Conservation (phyloP, 768 basidiomycete genomes). For the Hebeloma cylindrosporum region DNA sequence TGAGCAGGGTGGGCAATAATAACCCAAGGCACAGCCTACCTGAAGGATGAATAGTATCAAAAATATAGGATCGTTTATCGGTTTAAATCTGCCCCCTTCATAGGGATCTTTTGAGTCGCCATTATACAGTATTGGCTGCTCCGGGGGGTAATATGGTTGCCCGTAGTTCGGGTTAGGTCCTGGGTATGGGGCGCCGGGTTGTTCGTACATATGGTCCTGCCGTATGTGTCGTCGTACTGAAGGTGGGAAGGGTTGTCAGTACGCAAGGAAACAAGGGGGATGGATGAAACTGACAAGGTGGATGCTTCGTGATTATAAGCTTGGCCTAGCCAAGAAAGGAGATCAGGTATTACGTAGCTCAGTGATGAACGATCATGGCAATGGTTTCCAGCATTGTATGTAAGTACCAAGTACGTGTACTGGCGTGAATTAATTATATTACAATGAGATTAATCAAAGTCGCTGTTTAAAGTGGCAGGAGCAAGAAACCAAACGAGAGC, state of each 20-base stretch:
- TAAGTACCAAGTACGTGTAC: too few species aligned
- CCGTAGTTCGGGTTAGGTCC: slow-evolving; percentile 42
- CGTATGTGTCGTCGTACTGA: slow-evolving; percentile 4
- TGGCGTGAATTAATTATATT: too few species aligned
- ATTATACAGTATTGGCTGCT: slow-evolving; percentile 17
- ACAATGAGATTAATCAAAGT: too few species aligned
- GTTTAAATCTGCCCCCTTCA: slow-evolving; percentile 63
- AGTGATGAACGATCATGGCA: too few species aligned
- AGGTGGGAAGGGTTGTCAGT: background rate
- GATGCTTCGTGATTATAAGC: too few species aligned
- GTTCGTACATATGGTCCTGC: slow-evolving; percentile 26
- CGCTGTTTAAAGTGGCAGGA: too few species aligned
- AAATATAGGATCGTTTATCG: slow-evolving; percentile 72
- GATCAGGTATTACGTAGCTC: too few species aligned
- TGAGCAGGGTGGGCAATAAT: background rate
- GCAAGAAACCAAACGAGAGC: too few species aligned
- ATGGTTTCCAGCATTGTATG: too few species aligned
- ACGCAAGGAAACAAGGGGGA: background rate
- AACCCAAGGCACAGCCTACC: slow-evolving; percentile 34
- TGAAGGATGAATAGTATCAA: slow-evolving; percentile 71
- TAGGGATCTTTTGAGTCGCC: slow-evolving; percentile 51
- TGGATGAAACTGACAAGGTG: too few species aligned
- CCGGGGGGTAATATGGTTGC: slow-evolving; percentile 28
- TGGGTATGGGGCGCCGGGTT: slow-evolving; percentile 30
- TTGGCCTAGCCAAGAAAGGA: too few species aligned